Percentiles rank a stretch among this genome's conserved stretches.
Evolutionary conservation across 352 stramenopile genomes (phyloP).

Genomic region (Pythium aristosporum): DNA sequence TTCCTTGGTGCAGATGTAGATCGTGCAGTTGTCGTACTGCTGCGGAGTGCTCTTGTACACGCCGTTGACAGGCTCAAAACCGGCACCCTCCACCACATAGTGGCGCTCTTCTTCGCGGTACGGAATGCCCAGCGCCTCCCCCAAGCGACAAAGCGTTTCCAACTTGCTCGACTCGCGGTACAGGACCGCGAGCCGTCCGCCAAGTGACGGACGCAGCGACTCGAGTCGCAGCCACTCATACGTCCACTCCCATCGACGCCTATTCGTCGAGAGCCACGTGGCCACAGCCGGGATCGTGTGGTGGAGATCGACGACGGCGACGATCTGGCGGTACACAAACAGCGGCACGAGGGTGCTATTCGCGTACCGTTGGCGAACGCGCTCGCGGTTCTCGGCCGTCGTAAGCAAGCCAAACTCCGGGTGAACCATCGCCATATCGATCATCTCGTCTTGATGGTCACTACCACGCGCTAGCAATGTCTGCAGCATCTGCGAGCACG

Average conservation of each 20-base stretch:
- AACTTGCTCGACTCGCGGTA: conserved; percentile 74
- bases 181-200: conserved; percentile 60
- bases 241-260: conserved; percentile 73
- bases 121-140: conserved; percentile 56
- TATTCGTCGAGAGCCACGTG: conserved; percentile 54
- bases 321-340: conserved; percentile 82
- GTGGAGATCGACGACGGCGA: conserved; percentile 66
- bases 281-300: conserved; percentile 56
- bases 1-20: conserved; percentile 64
- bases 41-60: conserved; percentile 88
- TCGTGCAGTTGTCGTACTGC: conserved; percentile 72
- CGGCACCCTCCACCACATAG: conserved; percentile 90
- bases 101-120: conserved; percentile 75
- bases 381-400: conserved; percentile 65
- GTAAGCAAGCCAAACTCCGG: conserved; percentile 69
- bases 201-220: conserved; percentile 76
- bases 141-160: conserved; percentile 64
- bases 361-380: conserved; percentile 56
- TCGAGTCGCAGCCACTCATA: conserved; percentile 89
- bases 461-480: conserved; percentile 61
- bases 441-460: conserved; percentile 58
- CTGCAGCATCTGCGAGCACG: conserved; percentile 62
- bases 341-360: conserved; percentile 71
- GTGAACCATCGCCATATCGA: conserved; percentile 66
- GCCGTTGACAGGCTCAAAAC: conserved; percentile 92